Base-by-base conservation (phyloP, 2,329 filamentous ascomycete genomes). In the Shiraia sp. region DNA sequence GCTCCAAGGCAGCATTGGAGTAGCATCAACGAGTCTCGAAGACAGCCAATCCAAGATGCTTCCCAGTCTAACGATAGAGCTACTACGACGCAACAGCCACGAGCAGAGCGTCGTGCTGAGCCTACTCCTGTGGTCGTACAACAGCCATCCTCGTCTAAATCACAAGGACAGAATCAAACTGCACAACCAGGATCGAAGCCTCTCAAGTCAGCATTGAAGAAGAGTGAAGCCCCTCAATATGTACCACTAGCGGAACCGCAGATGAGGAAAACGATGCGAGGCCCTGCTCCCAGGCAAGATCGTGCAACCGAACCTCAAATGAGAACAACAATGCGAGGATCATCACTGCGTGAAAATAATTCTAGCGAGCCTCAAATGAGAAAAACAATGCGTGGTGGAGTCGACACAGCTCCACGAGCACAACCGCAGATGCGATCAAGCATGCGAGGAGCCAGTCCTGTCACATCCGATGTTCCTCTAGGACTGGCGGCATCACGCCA, bases 1-100 rank as follows among this genome's bases (percentile, higher is more conserved):
- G 76, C 79, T 38, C 80, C 84, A 12, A 87, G 86, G 56, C 73
- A 79, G 0, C 88, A 86, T 55, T 90, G 86, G 87, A 82, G 78
- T 47, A 80, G 80, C 36, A 67, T 90, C 6, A 83, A 79, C 6
- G 73, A 75, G 2, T 79, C 86, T 23, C 81, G 84, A 58, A 79
- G 83, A 30, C 79, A 47, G 26, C 25, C 50, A 9, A 31, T 37
- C 8, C 22, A 25, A 6, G 23, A 45, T 10, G 47, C n/a, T n/a
- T n/a, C n/a, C n/a, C n/a, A n/a, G n/a, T n/a, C n/a, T n/a, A n/a
- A n/a, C n/a, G n/a, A n/a, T n/a, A n/a, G n/a, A n/a, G n/a, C n/a
- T n/a, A n/a, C n/a, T n/a, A n/a, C n/a, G n/a, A n/a, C n/a, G n/a
- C n/a, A 41, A 14, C 29, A 34, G 12, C 15, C 49, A 9, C 35